A percentile compares a stretch with the other conserved stretches of the same genome.
Evolutionary conservation across 106 monocot genomes (phyloP).

Genomic region (Ottelia alismoides): DNA sequence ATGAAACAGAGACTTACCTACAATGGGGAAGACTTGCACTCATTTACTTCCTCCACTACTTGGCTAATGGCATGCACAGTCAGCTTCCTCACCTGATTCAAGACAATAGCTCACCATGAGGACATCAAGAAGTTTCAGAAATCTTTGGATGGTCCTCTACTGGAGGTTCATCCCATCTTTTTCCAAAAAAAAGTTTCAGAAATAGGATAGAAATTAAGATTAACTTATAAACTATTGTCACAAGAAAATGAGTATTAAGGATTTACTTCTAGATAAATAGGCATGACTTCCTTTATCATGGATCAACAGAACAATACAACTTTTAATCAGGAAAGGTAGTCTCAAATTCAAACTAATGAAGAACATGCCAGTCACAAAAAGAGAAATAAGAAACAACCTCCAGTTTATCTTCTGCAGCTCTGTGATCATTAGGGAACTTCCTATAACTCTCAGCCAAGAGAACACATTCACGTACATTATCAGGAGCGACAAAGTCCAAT

Average conservation of each 20-base stretch:
- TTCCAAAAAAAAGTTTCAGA: no score
- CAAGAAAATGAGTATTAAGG: neutral
- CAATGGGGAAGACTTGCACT: no score
- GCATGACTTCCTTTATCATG: neutral
- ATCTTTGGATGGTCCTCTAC: no score
- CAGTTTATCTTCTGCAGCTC: constrained; percentile 73
- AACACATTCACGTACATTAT: constrained; percentile 62
- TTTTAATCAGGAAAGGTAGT: neutral
- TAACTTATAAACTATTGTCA: neutral
- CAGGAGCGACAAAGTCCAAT: constrained; percentile 84
- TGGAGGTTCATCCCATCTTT: no score
- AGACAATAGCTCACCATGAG: neutral
- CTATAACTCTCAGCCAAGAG: constrained; percentile 70
- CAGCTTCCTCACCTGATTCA: constrained; percentile 48
- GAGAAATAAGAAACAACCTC: constrained; percentile 31
- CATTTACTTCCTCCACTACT: constrained; percentile 16
- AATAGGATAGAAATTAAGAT: neutral
- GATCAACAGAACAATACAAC: neutral
- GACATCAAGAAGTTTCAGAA: neutral
- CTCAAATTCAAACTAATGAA: neutral
- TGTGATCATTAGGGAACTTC: constrained; percentile 53
- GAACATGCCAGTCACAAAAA: neutral
- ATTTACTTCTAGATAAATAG: neutral
- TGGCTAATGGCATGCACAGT: constrained; percentile 29
- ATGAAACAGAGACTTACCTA: no score